phyloP scores from a whole-genome alignment of 805 yeast genomes.

The Zygotorulaspora danielsina region DNA sequence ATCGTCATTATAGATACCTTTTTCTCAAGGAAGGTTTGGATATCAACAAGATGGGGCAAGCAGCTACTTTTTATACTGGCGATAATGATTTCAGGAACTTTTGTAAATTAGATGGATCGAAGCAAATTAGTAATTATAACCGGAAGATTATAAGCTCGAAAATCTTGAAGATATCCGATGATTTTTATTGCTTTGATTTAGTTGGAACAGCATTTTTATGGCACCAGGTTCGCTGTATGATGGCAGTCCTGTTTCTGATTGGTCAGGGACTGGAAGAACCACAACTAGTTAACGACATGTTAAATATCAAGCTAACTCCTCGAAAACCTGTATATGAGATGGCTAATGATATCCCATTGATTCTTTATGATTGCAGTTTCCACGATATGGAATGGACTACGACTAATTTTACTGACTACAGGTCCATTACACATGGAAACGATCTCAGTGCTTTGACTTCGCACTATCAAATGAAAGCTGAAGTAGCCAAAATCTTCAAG shows the following conservation, averaged over 20 bases:
- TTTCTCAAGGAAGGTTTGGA: conserved; percentile 59
- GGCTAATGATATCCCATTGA: conserved; percentile 86
- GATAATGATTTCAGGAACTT: conserved; percentile 89
- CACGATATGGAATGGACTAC: conserved; percentile 63
- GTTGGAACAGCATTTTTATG: conserved; percentile 89
- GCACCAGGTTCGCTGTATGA: conserved; percentile 98
- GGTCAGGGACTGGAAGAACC: conserved; percentile 76
- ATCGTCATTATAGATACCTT: conserved; percentile 80
- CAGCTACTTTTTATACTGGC: conserved; percentile 58
- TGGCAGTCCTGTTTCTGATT: conserved; percentile 72
- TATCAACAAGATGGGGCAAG: conserved; percentile 61
- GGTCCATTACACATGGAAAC: conserved; percentile 41
- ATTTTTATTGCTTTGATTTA: conserved; percentile 65
- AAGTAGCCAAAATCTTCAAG: conserved; percentile 49
- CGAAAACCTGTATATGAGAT: conserved; percentile 76
- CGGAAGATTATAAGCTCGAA: conserved; percentile 56
- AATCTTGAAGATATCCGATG: conserved; percentile 40
- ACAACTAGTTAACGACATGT: conserved; percentile 49
- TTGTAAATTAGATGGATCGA: conserved; percentile 91
- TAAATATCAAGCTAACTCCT: conserved; percentile 55
- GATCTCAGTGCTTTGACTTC: conserved; percentile 48
- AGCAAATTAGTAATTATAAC: conserved; percentile 77
- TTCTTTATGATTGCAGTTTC: conserved; percentile 79
- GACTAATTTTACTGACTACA: conserved; percentile 33
- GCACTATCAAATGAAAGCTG: conserved; percentile 54